phyloP scores from a whole-genome alignment of 2,329 filamentous ascomycete genomes.

The Aspergillus flavus region DNA sequence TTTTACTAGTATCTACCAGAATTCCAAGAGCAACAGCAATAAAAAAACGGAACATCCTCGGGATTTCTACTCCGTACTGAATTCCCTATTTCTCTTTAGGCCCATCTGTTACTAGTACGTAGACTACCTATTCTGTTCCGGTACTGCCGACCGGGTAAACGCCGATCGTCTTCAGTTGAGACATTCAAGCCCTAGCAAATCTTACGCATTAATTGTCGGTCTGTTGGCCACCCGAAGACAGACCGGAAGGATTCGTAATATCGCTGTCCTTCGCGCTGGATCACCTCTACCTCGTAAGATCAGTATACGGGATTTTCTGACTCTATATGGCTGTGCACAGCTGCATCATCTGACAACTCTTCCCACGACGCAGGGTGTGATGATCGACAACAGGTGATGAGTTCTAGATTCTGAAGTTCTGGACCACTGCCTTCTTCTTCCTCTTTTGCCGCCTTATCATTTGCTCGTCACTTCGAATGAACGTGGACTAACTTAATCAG shows the following conservation, averaged over 20 bases:
- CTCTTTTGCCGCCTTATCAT: neutral
- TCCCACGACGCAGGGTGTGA: neutral
- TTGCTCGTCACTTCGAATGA: neutral
- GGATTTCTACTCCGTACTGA: neutral
- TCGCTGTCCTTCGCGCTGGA: neutral
- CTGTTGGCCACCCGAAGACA: neutral
- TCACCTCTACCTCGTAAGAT: neutral
- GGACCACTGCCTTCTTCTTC: neutral
- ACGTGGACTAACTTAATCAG: neutral
- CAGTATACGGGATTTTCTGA: no score
- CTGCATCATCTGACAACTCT: neutral
- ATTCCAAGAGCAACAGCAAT: neutral
- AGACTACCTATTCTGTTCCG: neutral
- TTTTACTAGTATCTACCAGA: neutral
- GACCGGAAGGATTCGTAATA: neutral
- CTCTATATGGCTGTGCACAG: slow-evolving; percentile 1
- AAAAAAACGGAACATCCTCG: neutral
- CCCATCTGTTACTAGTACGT: neutral
- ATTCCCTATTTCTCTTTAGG: neutral
- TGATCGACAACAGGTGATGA: neutral
- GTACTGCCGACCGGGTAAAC: neutral
- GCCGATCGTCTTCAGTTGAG: neutral
- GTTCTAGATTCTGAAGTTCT: slow-evolving; percentile 1
- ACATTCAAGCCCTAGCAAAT: neutral
- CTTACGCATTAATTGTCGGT: neutral